These are phyloP conservation scores for Kazachstania martiniae DNA, from an alignment of 805 yeast genomes.

Conservation along the genomic window DNA sequence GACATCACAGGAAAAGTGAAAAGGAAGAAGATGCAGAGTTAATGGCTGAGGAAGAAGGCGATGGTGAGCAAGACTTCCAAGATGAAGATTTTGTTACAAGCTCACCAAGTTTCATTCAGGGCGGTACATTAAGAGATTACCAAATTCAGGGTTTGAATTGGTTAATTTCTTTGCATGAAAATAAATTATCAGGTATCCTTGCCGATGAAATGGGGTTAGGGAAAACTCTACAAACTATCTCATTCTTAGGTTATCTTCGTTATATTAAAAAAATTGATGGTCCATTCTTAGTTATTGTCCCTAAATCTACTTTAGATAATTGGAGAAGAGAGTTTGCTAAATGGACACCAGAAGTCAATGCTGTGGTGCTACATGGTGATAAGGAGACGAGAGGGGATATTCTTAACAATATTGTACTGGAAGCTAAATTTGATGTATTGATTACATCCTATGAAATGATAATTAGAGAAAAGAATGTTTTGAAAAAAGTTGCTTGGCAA, in stretches of 20 bases:
- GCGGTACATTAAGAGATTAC: slow-evolving; percentile 76
- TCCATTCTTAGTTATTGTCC: slow-evolving; percentile 85
- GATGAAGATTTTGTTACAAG: slow-evolving; percentile 70
- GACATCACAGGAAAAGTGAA: slow-evolving; percentile 77
- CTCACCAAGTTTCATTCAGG: slow-evolving; percentile 62
- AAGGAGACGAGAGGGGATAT: slow-evolving; percentile 66
- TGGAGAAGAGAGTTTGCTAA: slow-evolving; percentile 91
- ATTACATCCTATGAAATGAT: slow-evolving; percentile 92
- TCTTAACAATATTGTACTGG: slow-evolving; percentile 46
- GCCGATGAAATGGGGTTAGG: slow-evolving; percentile 99
- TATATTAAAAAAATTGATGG: slow-evolving; percentile 73
- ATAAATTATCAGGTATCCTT: slow-evolving; percentile 79
- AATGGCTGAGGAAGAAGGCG: slow-evolving; percentile 68
- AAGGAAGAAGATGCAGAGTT: slow-evolving; percentile 93
- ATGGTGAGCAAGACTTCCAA: slow-evolving; percentile 31
- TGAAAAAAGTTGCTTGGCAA: slow-evolving; percentile 85
- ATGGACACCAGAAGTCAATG: slow-evolving; percentile 94
- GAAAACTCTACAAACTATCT: slow-evolving; percentile 87
- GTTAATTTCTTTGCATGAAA: slow-evolving; percentile 82
- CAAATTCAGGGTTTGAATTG: slow-evolving; percentile 94
- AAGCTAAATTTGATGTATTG: slow-evolving; percentile 79
- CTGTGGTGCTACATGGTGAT: slow-evolving; percentile 77
- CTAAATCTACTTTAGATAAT: slow-evolving; percentile 90
- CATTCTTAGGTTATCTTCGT: slow-evolving; percentile 81
- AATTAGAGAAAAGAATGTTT: slow-evolving; percentile 69